These are phyloP conservation scores for Macrophomina pseudophaseolina DNA, from an alignment of 2,329 filamentous ascomycete species.

Conservation along the genomic window DNA sequence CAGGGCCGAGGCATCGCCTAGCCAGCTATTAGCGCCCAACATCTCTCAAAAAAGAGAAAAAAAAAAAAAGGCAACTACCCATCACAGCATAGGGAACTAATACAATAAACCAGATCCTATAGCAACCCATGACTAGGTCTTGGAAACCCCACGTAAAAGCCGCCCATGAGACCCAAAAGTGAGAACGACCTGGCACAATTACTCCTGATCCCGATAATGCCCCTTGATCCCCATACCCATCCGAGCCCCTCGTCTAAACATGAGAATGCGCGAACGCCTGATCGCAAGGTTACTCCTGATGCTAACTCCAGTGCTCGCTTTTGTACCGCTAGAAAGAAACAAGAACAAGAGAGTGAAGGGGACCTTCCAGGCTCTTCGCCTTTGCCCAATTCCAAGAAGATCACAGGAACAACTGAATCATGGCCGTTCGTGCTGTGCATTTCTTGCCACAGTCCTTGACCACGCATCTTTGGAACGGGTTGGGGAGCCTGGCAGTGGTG, in stretches of 20 bases:
- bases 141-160: not conserved
- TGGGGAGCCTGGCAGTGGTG: slow-evolving; percentile 34
- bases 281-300: not conserved
- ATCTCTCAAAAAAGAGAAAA: not conserved
- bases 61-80: not conserved
- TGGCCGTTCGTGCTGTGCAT: slow-evolving; percentile 38
- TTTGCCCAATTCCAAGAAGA: not conserved
- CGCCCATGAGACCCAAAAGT: not conserved
- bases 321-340: not conserved
- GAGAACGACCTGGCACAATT: not conserved
- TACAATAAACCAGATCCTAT: not conserved
- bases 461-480: slow-evolving; percentile 52
- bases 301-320: slow-evolving; percentile 11
- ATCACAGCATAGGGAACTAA: not conserved
- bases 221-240: not conserved
- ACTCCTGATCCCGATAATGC: not conserved
- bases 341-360: not conserved
- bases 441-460: slow-evolving; percentile 51
- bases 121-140: not conserved
- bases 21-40: not conserved
- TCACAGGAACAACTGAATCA: slow-evolving; percentile 50
- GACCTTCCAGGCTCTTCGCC: not conserved
- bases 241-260: not conserved
- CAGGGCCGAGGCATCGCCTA: not conserved
- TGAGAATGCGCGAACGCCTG: not conserved